Percentiles rank a stretch among this genome's conserved stretches.
phyloP scores from a whole-genome alignment of 768 basidiomycete genomes.

The Dacryopinax primogenitus region DNA sequence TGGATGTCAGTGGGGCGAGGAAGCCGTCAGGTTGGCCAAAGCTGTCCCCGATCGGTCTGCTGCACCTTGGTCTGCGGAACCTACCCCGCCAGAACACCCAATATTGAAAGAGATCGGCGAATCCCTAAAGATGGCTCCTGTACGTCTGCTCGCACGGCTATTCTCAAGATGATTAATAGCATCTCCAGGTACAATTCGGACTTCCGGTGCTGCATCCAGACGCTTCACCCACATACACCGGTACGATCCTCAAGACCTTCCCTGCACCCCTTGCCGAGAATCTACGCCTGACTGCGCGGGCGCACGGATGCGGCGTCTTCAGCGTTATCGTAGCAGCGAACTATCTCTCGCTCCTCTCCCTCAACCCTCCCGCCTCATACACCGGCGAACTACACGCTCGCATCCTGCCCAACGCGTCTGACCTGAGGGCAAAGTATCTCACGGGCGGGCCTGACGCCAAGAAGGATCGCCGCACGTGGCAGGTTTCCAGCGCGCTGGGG shows the following conservation, averaged over 20 bases:
- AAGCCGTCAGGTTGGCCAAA: background rate
- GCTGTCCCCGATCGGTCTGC: background rate
- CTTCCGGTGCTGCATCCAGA: background rate
- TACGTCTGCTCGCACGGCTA: background rate
- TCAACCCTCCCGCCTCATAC: background rate
- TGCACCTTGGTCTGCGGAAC: background rate
- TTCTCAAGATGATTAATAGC: background rate
- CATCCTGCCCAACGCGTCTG: background rate
- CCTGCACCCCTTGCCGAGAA: background rate
- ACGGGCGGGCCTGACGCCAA: background rate
- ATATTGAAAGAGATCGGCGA: background rate
- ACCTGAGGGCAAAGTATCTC: slow-evolving; percentile 3
- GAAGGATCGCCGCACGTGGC: background rate
- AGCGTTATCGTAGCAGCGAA: background rate
- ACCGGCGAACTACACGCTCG: background rate
- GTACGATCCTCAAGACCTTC: background rate
- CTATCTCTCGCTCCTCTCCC: background rate
- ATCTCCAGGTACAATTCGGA: background rate
- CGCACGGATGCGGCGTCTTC: background rate
- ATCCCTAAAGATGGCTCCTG: background rate
- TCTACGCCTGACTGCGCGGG: background rate
- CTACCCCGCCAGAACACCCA: background rate
- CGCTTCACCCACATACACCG: background rate
- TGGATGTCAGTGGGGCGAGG: slow-evolving; percentile 3
- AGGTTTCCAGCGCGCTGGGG: background rate